These are phyloP conservation scores for Umbelopsis sp. DNA, from an alignment of 192 early-diverging fungal species.

Conservation along the genomic window DNA sequence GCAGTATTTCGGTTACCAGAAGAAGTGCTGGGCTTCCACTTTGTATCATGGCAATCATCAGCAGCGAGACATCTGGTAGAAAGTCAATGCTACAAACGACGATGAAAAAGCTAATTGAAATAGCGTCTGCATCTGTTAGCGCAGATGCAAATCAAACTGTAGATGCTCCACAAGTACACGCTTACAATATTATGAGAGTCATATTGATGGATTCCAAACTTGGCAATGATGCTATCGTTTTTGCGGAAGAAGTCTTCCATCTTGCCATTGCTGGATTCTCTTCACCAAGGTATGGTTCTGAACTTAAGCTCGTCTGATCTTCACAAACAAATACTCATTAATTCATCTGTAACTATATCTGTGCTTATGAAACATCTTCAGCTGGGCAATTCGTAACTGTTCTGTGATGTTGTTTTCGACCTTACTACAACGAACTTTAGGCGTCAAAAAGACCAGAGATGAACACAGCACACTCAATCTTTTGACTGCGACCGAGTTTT, in stretches of 20 bases:
- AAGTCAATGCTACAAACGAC: constrained; percentile 64
- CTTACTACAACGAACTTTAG: constrained; percentile 81
- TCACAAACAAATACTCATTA: neutral
- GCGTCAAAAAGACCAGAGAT: constrained; percentile 76
- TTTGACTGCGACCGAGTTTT: constrained; percentile 89
- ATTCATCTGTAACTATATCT: neutral
- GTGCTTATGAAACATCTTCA: constrained; percentile 20
- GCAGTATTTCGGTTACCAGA: constrained; percentile 88
- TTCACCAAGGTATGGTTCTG: constrained; percentile 51
- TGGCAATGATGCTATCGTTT: constrained; percentile 71
- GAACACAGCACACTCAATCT: constrained; percentile 73
- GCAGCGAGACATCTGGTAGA: constrained; percentile 62
- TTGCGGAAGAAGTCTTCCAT: constrained; percentile 75
- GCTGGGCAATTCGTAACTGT: constrained; percentile 94
- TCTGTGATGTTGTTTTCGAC: constrained; percentile 92
- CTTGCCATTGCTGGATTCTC: constrained; percentile 82
- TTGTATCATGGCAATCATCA: constrained; percentile 83
- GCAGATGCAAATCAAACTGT: constrained; percentile 62
- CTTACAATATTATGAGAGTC: constrained; percentile 84
- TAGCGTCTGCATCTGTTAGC: constrained; percentile 50
- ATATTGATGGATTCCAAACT: constrained; percentile 86
- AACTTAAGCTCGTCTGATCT: neutral
- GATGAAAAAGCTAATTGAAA: constrained; percentile 69
- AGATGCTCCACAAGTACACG: constrained; percentile 92
- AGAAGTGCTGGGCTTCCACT: constrained; percentile 88